Percentiles rank a stretch among this genome's conserved stretches.
Conservation (phyloP, 1,139 yeast species). For the Scheffersomyces cryptocercus region DNA sequence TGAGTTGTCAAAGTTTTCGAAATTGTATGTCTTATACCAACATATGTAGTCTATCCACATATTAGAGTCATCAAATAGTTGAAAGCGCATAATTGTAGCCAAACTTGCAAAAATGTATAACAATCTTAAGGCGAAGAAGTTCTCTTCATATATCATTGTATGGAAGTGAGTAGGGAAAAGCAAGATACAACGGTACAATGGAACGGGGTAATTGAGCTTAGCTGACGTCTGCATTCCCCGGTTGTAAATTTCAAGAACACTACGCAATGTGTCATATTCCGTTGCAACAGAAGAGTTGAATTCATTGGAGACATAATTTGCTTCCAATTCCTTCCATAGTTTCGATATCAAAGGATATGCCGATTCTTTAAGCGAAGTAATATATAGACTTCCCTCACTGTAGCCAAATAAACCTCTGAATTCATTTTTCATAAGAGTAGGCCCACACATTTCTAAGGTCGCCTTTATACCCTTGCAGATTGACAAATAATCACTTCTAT, state of each 20-base stretch:
- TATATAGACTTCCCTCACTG: conserved; percentile 2
- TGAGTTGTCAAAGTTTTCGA: conserved; percentile 6
- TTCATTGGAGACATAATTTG: conserved; percentile 5
- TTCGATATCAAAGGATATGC: conserved; percentile 19
- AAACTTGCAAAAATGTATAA: conserved; percentile 24
- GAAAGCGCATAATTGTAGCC: conserved; percentile 21
- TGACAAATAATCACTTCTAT: conserved; percentile 21
- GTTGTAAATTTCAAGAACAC: conserved; percentile 14
- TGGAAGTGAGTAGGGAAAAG: conserved; percentile 18
- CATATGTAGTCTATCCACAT: conserved; percentile 29
- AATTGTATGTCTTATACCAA: conserved; percentile 22
- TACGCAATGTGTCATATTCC: conserved; percentile 10
- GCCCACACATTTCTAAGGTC: conserved; percentile 6
- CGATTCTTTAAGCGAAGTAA: conserved; percentile 3
- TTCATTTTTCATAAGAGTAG: conserved; percentile 4
- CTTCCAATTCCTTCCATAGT: conserved; percentile 12
- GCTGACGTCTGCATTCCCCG: conserved; percentile 15
- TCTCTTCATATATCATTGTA: conserved; percentile 17
- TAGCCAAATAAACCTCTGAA: conserved; percentile 8
- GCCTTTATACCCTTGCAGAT: conserved; percentile 19
- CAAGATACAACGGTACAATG: conserved; percentile 30
- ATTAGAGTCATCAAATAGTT: conserved; percentile 17
- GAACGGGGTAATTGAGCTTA: conserved; percentile 24
- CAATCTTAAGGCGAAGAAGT: conserved; percentile 26
- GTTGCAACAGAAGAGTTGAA: conserved; percentile 7